A percentile compares a stretch with the other conserved stretches of the same genome.
Evolutionary conservation across 2,329 filamentous ascomycete species (phyloP).

Genomic region (Aspergillus fijiensis): DNA sequence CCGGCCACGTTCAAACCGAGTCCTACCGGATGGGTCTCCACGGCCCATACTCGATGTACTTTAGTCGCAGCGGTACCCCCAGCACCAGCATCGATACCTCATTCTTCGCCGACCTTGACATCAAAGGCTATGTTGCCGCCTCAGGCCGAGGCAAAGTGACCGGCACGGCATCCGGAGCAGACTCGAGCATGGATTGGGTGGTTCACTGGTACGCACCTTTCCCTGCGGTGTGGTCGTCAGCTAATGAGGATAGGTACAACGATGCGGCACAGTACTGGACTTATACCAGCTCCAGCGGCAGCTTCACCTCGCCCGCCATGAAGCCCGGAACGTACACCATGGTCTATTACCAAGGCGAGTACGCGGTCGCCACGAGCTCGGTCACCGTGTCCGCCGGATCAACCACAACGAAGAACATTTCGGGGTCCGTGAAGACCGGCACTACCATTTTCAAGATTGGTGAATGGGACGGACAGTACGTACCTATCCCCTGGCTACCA

Average conservation of each 20-base stretch:
- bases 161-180: conserved; percentile 60
- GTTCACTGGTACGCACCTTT: conserved; percentile 56
- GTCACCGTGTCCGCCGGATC: conserved; percentile 54
- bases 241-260: conserved; percentile 48
- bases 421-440: conserved; percentile 49
- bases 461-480: conserved; percentile 60
- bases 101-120: conserved; percentile 59
- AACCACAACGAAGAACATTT: conserved; percentile 53
- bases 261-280: conserved; percentile 64
- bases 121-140: conserved; percentile 59
- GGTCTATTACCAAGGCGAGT: conserved; percentile 62
- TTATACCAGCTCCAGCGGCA: conserved; percentile 54
- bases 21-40: conserved; percentile 62
- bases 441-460: conserved; percentile 64
- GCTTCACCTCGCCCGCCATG: conserved; percentile 65
- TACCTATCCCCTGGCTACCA: conserved; percentile 15
- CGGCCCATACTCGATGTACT: conserved; percentile 64
- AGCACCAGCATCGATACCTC: conserved; percentile 53
- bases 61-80: conserved; percentile 59
- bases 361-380: conserved; percentile 52
- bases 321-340: conserved; percentile 69
- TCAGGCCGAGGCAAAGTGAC: conserved; percentile 59
- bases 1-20: conserved; percentile 63
- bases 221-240: too few relatives aligned
- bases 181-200: conserved; percentile 54